Percentiles rank a stretch among this genome's conserved stretches.
phyloP scores from a whole-genome alignment of 257 asterid genomes.

The Fraxinus anomala region DNA sequence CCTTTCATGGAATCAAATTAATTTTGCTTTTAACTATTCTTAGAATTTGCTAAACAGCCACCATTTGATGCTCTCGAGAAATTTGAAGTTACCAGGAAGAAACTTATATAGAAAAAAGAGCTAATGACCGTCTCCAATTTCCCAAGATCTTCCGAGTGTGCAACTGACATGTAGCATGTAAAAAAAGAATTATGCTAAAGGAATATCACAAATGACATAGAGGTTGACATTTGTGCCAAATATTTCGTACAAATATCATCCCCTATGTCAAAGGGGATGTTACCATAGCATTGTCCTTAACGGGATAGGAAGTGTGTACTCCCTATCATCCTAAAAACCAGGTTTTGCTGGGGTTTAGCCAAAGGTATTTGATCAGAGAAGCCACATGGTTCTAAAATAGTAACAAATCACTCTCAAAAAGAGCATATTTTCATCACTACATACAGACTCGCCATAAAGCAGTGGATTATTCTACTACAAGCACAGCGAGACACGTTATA shows the following conservation, averaged over 20 bases:
- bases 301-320: too few species aligned
- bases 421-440: neutral
- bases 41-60: neutral
- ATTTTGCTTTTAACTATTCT: neutral
- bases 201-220: too few species aligned
- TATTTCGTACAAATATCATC: too few species aligned
- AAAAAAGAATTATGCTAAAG: too few species aligned
- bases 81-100: neutral
- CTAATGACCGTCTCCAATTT: neutral
- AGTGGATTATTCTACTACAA: neutral
- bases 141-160: neutral
- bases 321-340: too few species aligned
- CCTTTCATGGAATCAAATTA: neutral
- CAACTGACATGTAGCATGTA: neutral
- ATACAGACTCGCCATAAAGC: slow-evolving; percentile 1
- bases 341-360: neutral
- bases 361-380: neutral
- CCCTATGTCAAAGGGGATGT: too few species aligned
- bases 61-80: neutral
- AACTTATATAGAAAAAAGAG: neutral
- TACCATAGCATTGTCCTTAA: too few species aligned
- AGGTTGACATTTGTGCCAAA: too few species aligned
- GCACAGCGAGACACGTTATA: neutral
- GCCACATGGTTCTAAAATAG: neutral
- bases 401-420: neutral